These are phyloP conservation scores for Aspergillus sp. DNA, from an alignment of 2,329 filamentous ascomycete genomes.

Conservation along the genomic window DNA sequence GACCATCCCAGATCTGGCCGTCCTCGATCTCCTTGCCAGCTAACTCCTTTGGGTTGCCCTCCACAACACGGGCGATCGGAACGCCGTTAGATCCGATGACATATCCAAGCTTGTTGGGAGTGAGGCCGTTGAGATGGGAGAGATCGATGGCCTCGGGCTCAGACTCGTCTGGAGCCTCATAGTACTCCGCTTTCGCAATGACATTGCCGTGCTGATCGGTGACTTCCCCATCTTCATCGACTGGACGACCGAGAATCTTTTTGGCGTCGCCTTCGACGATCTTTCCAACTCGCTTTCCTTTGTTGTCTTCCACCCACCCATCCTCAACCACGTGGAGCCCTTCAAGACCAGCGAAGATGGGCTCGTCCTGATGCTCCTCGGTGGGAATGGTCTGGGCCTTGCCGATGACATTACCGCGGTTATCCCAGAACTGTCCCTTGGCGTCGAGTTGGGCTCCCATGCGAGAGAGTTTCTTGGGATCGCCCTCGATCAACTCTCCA, in stretches of 20 bases:
- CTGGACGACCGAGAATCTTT: conserved; percentile 57
- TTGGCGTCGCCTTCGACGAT: conserved; percentile 59
- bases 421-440: conserved; percentile 63
- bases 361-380: conserved; percentile 39
- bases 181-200: conserved; percentile 56
- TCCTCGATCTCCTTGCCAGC: conserved; percentile 56
- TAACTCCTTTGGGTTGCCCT: conserved; percentile 56
- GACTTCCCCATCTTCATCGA: conserved; percentile 63
- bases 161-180: conserved; percentile 50
- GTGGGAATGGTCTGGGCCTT: conserved; percentile 49
- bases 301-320: conserved; percentile 49
- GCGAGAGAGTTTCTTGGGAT: conserved; percentile 58
- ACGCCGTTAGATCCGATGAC: conserved; percentile 54
- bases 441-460: conserved; percentile 47
- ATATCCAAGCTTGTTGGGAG: conserved; percentile 58
- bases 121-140: conserved; percentile 53
- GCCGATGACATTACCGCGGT: conserved; percentile 61
- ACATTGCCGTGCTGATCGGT: conserved; percentile 61
- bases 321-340: conserved; percentile 47
- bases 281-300: conserved; percentile 47
- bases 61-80: conserved; percentile 55
- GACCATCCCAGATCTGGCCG: conserved; percentile 55
- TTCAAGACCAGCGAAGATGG: conserved; percentile 45
- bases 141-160: conserved; percentile 49
- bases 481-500: conserved; percentile 60